Conservation (phyloP, 306 rosid genomes). For the Fagus crenata region DNA sequence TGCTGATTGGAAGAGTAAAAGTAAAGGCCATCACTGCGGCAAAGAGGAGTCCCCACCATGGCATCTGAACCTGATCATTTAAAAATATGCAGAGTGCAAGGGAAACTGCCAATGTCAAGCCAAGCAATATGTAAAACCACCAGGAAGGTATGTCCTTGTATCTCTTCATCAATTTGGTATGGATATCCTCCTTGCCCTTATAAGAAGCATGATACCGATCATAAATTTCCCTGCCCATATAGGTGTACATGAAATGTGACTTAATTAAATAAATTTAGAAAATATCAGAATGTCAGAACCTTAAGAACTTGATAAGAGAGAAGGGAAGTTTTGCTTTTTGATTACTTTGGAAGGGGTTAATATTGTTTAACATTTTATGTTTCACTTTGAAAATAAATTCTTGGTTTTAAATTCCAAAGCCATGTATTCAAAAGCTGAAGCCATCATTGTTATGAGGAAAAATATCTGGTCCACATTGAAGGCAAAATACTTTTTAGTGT, state of each 20-base stretch:
- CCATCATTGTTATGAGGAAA: not conserved
- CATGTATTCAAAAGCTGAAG: not conserved
- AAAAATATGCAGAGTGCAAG: conserved; percentile 61
- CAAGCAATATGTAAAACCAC: conserved; percentile 72
- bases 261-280: not conserved
- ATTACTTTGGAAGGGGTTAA: not conserved
- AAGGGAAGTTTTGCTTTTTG: not conserved
- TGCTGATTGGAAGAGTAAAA: conserved; percentile 84
- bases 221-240: conserved; percentile 70
- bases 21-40: conserved; percentile 59
- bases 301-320: not conserved
- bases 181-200: conserved; percentile 65
- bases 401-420: not conserved
- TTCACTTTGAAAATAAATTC: not conserved
- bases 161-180: conserved; percentile 72
- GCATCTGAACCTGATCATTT: conserved; percentile 77
- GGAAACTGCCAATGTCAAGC: conserved; percentile 53
- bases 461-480: not conserved
- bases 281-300: conserved; percentile 6
- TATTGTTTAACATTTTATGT: not conserved
- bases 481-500: not conserved
- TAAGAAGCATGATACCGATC: conserved; percentile 61
- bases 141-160: conserved; percentile 83
- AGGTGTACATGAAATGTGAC: conserved; percentile 8
- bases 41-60: conserved; percentile 89